Evolutionary conservation across 2,329 filamentous ascomycete genomes (phyloP), one percentile per base, ranked within the genome.

Genomic region (Penicillium sp.): DNA sequence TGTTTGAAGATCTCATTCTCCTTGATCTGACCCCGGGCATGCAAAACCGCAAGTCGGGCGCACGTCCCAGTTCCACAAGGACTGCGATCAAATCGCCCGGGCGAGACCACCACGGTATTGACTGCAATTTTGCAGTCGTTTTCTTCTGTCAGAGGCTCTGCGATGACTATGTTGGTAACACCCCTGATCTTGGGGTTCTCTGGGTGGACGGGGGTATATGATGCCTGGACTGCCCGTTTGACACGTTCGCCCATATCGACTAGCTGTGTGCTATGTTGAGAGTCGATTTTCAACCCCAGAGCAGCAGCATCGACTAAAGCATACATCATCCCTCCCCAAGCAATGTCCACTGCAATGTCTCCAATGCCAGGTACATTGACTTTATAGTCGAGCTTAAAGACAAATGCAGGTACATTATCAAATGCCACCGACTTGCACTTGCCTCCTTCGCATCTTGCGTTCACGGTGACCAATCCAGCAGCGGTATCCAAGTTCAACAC

Each of bases 321-420:
- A 50, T 75, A 81, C 56, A 72, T 70, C 77, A 77, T 78, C 1
- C 78, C 78, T 6, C 78, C 78, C 65, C 73, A 80, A 13, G 75
- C 77, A 45, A 81, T 67, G 49, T 81, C 77, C 2, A 79, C 73
- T 0, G 48, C 56, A 2, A 79, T 58, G 4, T 51, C 64, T 0
- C 77, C 77, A 0, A 80, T 18, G 0, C 71, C 77, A 0, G 74
- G 75, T 0, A 80, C 75, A 0, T 72, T 54, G 13, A 79, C 67
- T 45, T 67, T 60, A 22, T 70, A 56, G 57, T 77, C 76, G 1
- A 80, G 64, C 5, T 61, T 67, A 36, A 67, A 71, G 4, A 75
- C 76, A 57, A 79, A 80, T 0, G 74, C 57, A 0, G 78, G 72
- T 0, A 79, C 74, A 49, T 80, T 80, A 54, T 79, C 69, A 48